phyloP scores from a whole-genome alignment of 441 rosid genomes.

The Rhodomyrtus psidioides region DNA sequence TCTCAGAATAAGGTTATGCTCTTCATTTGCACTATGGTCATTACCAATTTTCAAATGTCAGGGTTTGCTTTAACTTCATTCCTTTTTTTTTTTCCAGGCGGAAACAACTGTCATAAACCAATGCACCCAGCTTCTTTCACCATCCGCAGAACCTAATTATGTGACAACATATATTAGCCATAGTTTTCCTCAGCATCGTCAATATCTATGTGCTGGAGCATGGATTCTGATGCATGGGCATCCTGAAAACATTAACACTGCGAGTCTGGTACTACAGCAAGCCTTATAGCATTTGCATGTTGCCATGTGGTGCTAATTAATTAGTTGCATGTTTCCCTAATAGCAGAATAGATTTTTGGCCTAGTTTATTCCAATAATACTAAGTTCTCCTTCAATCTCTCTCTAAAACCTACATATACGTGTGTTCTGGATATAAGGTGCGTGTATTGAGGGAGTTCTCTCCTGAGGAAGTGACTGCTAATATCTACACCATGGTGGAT shows the following conservation, averaged over 20 bases:
- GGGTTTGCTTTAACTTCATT: neutral
- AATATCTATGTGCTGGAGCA: slow-evolving; percentile 90
- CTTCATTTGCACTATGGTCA: neutral
- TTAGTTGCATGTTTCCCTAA: neutral
- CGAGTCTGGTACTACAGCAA: slow-evolving; percentile 51
- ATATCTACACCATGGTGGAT: slow-evolving; percentile 94
- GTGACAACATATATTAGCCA: slow-evolving; percentile 67
- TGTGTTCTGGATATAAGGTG: slow-evolving; percentile 26
- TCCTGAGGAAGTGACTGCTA: slow-evolving; percentile 90
- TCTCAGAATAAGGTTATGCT: neutral
- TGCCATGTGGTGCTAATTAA: neutral
- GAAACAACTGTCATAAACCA: slow-evolving; percentile 87
- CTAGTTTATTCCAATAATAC: neutral
- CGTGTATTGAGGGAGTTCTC: slow-evolving; percentile 82
- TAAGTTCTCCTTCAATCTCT: neutral
- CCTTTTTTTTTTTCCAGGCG: slow-evolving; percentile 35
- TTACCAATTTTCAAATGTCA: neutral
- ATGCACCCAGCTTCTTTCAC: slow-evolving; percentile 84
- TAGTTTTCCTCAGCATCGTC: slow-evolving; percentile 78
- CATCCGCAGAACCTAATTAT: slow-evolving; percentile 73
- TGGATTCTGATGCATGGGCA: slow-evolving; percentile 92
- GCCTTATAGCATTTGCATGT: neutral
- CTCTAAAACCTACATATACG: neutral
- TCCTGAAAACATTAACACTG: slow-evolving; percentile 80
- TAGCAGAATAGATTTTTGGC: neutral